Percentiles rank a stretch among this genome's conserved stretches.
Conservation (phyloP, 371 early-diverging fungal species). For the Apophysomyces elegans region DNA sequence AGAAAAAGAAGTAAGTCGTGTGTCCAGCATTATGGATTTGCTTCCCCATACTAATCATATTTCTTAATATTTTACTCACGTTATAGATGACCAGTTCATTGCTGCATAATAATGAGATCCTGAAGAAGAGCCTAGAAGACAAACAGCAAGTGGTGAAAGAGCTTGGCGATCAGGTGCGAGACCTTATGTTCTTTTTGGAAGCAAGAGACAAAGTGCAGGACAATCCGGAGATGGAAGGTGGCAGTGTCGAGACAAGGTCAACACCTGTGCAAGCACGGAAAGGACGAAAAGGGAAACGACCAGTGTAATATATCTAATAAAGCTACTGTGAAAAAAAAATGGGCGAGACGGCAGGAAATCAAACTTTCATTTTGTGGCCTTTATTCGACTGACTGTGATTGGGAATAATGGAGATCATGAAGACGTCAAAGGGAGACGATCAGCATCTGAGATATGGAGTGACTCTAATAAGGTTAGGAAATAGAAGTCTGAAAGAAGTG, state of each 20-base stretch:
- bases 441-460: no score
- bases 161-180: slow-evolving; percentile 39
- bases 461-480: no score
- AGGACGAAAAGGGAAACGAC: slow-evolving; percentile 6
- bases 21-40: not conserved
- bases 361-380: no score
- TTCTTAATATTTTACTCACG: not conserved
- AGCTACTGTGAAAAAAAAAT: not conserved
- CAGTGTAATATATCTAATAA: not conserved
- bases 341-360: no score
- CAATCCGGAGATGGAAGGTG: slow-evolving; percentile 35
- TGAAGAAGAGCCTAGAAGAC: slow-evolving; percentile 22
- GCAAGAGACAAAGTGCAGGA: slow-evolving; percentile 36
- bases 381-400: no score
- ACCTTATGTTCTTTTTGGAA: slow-evolving; percentile 45
- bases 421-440: no score
- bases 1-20: slow-evolving; percentile 32
- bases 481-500: no score
- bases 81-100: slow-evolving; percentile 27
- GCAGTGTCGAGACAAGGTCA: slow-evolving; percentile 27
- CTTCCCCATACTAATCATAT: not conserved
- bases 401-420: no score
- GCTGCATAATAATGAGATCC: slow-evolving; percentile 20
- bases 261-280: slow-evolving; percentile 1
- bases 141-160: slow-evolving; percentile 31